phyloP scores from a whole-genome alignment of 305 asterid species.

The Coffea humblotiana region DNA sequence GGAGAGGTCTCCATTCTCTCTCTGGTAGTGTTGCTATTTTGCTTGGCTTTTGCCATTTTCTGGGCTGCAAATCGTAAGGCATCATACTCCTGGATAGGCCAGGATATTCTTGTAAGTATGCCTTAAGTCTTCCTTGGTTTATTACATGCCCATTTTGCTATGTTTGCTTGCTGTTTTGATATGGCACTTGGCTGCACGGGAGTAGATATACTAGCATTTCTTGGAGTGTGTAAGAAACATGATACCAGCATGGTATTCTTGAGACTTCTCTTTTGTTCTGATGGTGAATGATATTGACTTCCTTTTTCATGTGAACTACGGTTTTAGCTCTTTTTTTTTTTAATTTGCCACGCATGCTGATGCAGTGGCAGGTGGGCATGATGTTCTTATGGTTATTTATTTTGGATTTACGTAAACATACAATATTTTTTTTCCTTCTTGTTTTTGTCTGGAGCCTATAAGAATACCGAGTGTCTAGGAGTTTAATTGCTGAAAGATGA shows the following conservation, averaged over 20 bases:
- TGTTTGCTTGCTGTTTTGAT: background rate
- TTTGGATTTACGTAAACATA: too few species aligned
- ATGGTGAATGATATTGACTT: background rate
- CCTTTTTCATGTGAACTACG: background rate
- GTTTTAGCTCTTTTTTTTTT: too few species aligned
- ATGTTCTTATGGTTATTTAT: background rate
- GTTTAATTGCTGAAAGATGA: background rate
- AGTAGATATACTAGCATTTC: background rate
- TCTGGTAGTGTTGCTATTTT: slow-evolving; percentile 56
- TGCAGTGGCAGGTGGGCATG: background rate
- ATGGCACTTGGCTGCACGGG: too few species aligned
- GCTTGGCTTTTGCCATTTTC: slow-evolving; percentile 70
- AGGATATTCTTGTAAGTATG: slow-evolving; percentile 89
- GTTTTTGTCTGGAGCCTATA: too few species aligned
- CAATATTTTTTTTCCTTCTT: background rate
- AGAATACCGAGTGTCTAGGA: background rate
- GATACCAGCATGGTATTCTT: background rate
- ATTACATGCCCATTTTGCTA: background rate
- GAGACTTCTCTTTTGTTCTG: background rate
- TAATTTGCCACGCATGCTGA: background rate
- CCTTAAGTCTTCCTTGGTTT: background rate
- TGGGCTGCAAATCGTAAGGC: slow-evolving; percentile 91
- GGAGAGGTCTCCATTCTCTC: slow-evolving; percentile 82
- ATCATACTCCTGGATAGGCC: slow-evolving; percentile 96
- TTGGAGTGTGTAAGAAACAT: background rate